Evolutionary conservation across 352 stramenopile species (phyloP), one percentile per base, ranked within the genome.

Genomic region (Phytopythium helicoides): DNA sequence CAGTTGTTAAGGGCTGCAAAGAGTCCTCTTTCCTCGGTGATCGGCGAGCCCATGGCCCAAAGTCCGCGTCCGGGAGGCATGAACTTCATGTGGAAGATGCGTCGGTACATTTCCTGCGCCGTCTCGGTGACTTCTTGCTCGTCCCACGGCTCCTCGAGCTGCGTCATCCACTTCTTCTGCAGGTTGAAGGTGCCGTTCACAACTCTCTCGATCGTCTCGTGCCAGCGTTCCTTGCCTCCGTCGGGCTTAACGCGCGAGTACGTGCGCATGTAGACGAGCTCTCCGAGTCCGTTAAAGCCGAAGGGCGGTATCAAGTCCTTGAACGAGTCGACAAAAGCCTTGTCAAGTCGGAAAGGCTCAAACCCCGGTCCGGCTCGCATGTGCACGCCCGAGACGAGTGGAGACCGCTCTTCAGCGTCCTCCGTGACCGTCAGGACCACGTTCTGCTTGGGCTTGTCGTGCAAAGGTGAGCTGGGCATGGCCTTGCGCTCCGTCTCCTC

Each of bases 61-160:
- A 98, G 75, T 1, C 93, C 93, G 12, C 93, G 74, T 15, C 93
- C 93, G 9, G 93, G 93, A 21, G 93, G 93, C 36, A 97, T 66
- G 56, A 98, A 97, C 64, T 98, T 97, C 89, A 98, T 97, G 25
- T 82, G 51, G 58, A 97, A 98, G 40, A 98, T 89, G n/a, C 87
- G 89, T 18, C 54, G 45, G 67, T 95, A 98, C 90, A 98, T 97
- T 22, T 96, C 80, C 58, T 97, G 68, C 16, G 92, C 90, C 8
- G 63, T 58, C 33, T 48, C 37, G 28, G 88, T 72, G 34, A 64
- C 65, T 14, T 76, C 50, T 3, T 54, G 44, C 4, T 86, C 72
- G 60, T 97, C 68, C 87, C 92, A 98, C 10, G 63, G 58, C 21
- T 86, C 59, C 23, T 42, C 70, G 8, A 66, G 54, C 42, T 78